Base-by-base conservation (phyloP, 1,284 basidiomycete genomes). In the Phlebopus sp. region DNA sequence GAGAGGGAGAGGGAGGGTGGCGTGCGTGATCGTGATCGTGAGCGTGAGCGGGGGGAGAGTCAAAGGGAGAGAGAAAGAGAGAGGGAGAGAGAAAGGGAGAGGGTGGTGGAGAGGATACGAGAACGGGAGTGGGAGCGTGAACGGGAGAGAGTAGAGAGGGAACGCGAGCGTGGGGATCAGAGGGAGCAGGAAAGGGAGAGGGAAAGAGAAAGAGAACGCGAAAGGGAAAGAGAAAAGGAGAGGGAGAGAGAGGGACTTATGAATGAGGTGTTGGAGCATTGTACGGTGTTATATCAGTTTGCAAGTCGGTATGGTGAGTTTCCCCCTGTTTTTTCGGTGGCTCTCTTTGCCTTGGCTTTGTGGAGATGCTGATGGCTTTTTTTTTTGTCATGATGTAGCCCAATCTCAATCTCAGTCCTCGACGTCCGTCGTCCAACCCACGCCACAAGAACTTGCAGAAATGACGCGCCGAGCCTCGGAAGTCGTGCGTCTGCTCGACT, bases 401-500 rank as follows among this genome's bases (percentile, higher is more conserved):
- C 45, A 17, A 81, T 79, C 77, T 8, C 69, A 75, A 55, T 55
- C 77, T 11, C 77, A 78, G 49, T 62, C 69, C 6, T 69, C 63
- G 37, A 57, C 71, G 13, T 74, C 77, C 3, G 71, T 76, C 34
- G 60, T 68, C 6, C 78, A 79, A 49, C 85, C 85, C 2, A 50
- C 70, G 5, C 60, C 74, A 5, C 67, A 70, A 2, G 86, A 88
- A 59, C 60, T 88, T 8, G 68, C 72, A 42, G 81, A 86, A 52
- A 89, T 89, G 86, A 73, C 78, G 7, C 72, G 75, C 11, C 74
- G 75, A 35, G 86, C 86, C 19, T 69, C 72, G 41, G 69, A 78
- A 41, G 83, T 89, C 18, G 79, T 87, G 17, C 75, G 77, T 40
- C 72, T 89, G 25, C 64, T 89, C 32, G 82, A 86, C 55, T 79